Base-by-base conservation (phyloP, 2,329 filamentous ascomycete species). In the Aspergillus clavatus region DNA sequence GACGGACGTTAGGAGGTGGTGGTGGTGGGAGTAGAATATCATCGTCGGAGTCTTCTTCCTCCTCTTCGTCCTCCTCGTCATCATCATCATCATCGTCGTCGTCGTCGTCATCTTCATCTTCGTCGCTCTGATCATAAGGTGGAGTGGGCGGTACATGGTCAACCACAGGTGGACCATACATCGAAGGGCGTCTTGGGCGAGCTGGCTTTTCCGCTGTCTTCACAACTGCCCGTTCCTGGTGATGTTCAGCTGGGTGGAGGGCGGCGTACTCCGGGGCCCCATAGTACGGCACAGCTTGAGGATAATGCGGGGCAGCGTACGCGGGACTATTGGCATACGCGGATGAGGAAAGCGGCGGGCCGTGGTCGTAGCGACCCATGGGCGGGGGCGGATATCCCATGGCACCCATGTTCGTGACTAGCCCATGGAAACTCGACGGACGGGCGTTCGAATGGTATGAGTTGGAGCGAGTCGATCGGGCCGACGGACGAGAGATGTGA, bases 391-490 rank as follows among this genome's bases (percentile, higher is more conserved):
- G 50, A 39, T 66, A 64, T 53, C 62, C 54, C 40, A 60, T 53
- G 8, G 47, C 54, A 6, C 52, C 55, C 52, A 63, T 58, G 28
- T 65, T 63, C 23, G 61, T 62, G 23, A 57, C 50, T 43, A 60
- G 55, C 7, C 62, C 66, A 48, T 72, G 68, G 45, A 61, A 70
- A 46, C 69, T 72, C 40, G 67, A 45, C 11, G 70, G 69, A 40
- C 68, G 61, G 28, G 53, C 54, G 50, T 57, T 56, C 33, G 61
- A 36, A 46, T 70, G 65, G 35, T 70, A 68, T n/a, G 66, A 56
- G 45, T 58, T 58, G 18, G 68, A 62, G 26, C 63, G 62, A 48
- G 52, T 48, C 19, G 53, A 44, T 33, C 65, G 65, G 43, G 55
- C 58, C 10, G 48, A 56, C 22, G 55, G 55, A 43, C 56, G 62